Percentiles rank a stretch among this genome's conserved stretches.
phyloP scores from a whole-genome alignment of 768 basidiomycete genomes.

The Xanthoconium purpureum region DNA sequence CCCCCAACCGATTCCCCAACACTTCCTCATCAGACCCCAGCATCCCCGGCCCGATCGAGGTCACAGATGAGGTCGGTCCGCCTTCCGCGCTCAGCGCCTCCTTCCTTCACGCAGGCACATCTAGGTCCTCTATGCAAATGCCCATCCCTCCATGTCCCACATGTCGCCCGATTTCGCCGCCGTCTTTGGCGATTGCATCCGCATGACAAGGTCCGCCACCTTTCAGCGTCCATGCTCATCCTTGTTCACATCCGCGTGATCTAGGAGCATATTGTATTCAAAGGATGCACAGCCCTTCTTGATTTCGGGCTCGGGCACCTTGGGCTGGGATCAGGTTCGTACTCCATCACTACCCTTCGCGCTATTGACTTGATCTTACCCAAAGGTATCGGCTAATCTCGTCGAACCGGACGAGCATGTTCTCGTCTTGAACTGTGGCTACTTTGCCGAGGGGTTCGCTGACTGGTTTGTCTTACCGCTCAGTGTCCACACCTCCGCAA shows the following conservation, averaged over 20 bases:
- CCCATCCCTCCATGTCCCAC: conserved; percentile 87
- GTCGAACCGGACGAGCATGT: conserved; percentile 76
- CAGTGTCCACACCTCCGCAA: background rate
- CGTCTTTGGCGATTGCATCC: conserved; percentile 85
- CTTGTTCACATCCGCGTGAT: background rate
- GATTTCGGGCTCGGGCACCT: conserved; percentile 90
- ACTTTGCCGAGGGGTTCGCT: conserved; percentile 89
- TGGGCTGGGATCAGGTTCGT: conserved; percentile 92
- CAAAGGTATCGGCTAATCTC: conserved; percentile 83
- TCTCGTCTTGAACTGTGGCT: conserved; percentile 85
- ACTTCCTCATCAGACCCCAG: conserved; percentile 28
- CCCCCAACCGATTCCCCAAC: background rate
- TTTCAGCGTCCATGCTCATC: background rate
- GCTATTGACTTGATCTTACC: conserved; percentile 2
- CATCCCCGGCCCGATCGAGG: conserved; percentile 64
- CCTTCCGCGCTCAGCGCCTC: background rate
- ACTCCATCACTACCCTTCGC: background rate
- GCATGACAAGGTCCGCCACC: conserved; percentile 62
- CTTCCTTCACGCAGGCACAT: background rate
- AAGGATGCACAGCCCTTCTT: conserved; percentile 84
- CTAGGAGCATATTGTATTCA: conserved; percentile 74
- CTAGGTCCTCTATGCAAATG: conserved; percentile 89
- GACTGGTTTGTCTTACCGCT: conserved; percentile 59
- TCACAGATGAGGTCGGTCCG: conserved; percentile 52
- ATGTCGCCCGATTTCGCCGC: conserved; percentile 85